These are phyloP conservation scores for Capsaspora owczarzaki DNA, from an alignment of 78 protist genomes.

Conservation along the genomic window DNA sequence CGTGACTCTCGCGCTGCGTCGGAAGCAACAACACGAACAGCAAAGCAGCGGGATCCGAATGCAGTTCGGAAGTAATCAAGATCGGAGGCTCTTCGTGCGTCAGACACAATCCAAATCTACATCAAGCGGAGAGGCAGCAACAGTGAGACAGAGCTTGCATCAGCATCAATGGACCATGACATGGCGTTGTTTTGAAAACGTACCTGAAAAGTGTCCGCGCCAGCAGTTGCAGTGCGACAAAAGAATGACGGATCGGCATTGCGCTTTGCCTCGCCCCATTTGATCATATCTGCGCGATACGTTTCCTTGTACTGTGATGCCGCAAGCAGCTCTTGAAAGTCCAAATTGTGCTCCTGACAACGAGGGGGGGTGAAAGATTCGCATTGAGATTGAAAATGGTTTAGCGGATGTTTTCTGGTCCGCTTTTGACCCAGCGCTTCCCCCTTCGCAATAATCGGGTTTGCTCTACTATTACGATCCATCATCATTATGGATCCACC, in stretches of 20 bases:
- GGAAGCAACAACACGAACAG: not conserved
- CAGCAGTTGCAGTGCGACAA: not conserved
- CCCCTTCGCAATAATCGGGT: too few species aligned
- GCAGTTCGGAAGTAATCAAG: not conserved
- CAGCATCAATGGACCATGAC: not conserved
- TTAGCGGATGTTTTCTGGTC: too few species aligned
- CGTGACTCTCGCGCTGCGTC: not conserved
- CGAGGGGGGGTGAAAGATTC: not conserved
- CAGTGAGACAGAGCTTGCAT: not conserved
- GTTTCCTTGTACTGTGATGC: conserved; percentile 7
- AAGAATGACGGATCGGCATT: not conserved
- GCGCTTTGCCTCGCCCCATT: conserved; percentile 20
- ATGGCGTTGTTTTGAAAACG: not conserved
- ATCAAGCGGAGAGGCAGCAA: not conserved
- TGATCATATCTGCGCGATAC: conserved; percentile 21
- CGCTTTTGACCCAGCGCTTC: too few species aligned
- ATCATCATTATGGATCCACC: too few species aligned
- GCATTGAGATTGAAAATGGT: too few species aligned
- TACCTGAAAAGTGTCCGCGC: too few species aligned
- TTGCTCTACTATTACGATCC: too few species aligned
- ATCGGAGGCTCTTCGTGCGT: conserved; percentile 1
- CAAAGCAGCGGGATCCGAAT: not conserved
- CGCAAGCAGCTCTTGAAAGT: conserved; percentile 5
- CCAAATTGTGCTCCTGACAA: conserved; percentile 12
- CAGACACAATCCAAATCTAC: not conserved